Evolutionary conservation across 768 basidiomycete species (phyloP), one percentile per base, ranked within the genome.

Genomic region (Galerina sulciceps): DNA sequence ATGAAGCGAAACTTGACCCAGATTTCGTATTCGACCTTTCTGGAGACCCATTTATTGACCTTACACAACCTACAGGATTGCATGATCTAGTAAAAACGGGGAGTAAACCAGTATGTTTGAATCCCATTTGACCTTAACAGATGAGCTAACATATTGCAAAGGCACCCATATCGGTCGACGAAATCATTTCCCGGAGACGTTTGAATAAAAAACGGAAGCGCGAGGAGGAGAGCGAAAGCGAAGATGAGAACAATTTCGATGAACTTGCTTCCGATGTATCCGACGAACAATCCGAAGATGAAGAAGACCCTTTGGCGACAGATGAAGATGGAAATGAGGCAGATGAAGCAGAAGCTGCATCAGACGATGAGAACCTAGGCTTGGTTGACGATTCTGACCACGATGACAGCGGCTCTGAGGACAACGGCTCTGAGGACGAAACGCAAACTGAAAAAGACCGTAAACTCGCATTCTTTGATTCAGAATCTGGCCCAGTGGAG

Each of bases 401-500:
- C 18, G 81, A 80, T 22, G 71, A n/a, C n/a, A n/a, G n/a, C n/a
- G n/a, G n/a, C n/a, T n/a, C n/a, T n/a, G n/a, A 78, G 0, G 88
- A 88, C 4, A 70, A 65, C 13, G 81, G 79, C 44, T 78, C 77
- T 26, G 81, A 81, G 26, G 71, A 78, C 0, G 88, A 88, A 59
- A 87, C 86, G 14, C 85, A 83, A 47, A 84, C 85, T 59, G 82
- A 83, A 59, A 89, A 84, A 52, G 89, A 89, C 60, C 85, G 93
- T 52, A 96, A 97, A 76, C 84, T 86, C 20, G 93, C 92, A 13
- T 99, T 92, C 74, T 98, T 97, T 73, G 89, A 92, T 61, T 81
- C 85, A 1, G 80, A 84, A 51, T 69, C 78, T 41, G 68, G 73
- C 46, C 76, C 76, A 10, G 70, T 81, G 43, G 79, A 85, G 63